Evolutionary conservation across 1,284 basidiomycete genomes (phyloP), one percentile per base, ranked within the genome.

Genomic region (Ustilago esculenta): DNA sequence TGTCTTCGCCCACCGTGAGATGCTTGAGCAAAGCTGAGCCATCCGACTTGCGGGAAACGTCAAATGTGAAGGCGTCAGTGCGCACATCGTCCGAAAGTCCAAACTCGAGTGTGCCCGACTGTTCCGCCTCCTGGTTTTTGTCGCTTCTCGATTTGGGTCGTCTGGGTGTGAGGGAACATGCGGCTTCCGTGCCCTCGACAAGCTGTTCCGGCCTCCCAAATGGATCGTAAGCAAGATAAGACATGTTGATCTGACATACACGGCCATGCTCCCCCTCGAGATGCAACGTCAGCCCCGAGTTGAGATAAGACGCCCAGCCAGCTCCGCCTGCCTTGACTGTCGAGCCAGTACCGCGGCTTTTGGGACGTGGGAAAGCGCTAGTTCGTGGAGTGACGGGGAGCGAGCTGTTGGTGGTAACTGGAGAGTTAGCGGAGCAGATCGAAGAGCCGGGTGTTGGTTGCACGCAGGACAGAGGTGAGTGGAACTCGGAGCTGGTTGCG

Each of bases 181-280:
- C 46, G 3, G 41, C 51, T 30, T 63, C 64, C 3, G 55, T 43
- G 0, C 29, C 54, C 23, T 59, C 54, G 2, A 63, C 66, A 2
- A 76, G 68, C 35, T 60, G 45, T 30, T 77, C 76, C 3, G 69
- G 61, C 33, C 58, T 37, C 23, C 73, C 73, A 20, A 77, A 77
- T 2, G 76, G 76, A 37, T 77, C 76, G 55, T 77, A 77, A 33
- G 40, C 52, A 24, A 76, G 66, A 32, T 77, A 77, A 25, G 44
- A 49, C 59, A 77, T 54, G 29, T 53, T 61, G 51, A 75, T 44
- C 29, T 50, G 66, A 17, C 46, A 33, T 2, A 34, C 36, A 5
- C 69, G 49, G 14, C 59, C 47, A 12, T 54, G 48, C n/a, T 73
- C 73, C 23, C 66, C 60, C 17, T 74, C 74, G 33, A 77, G 47